Base-by-base conservation (phyloP, 805 yeast species). In the Metschnikowia henanensis region DNA sequence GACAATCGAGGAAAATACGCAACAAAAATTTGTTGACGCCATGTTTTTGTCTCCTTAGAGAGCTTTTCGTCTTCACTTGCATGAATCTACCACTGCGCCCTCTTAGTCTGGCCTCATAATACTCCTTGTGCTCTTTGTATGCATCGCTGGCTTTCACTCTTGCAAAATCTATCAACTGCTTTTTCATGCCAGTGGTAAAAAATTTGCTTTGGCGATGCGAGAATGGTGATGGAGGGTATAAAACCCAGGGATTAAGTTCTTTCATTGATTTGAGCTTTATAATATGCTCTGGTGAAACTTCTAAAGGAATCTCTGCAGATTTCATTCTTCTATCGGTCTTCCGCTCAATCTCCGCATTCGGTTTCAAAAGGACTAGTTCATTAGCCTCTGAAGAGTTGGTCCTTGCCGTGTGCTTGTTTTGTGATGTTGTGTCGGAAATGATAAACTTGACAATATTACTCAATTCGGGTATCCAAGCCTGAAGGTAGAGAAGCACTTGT, bases 381-480 rank as follows among this genome's bases (percentile, higher is more conserved):
- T 36, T 40, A 17, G 8, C 25, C 21, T 20, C 31, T n/a, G 16
- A 30, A n/a, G n/a, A n/a, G n/a, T n/a, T n/a, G n/a, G n/a, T n/a
- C n/a, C n/a, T n/a, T n/a, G n/a, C n/a, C n/a, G n/a, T n/a, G n/a
- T n/a, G n/a, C 12, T 23, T 23, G 26, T 9, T 23, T 23, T 23
- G 12, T 3, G 12, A 23, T 23, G 26, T 23, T 13, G 8, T 23
- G 5, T 4, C 4, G 12, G 26, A 23, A 4, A 13, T 23, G 12
- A 50, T 22, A 15, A 39, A 48, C 30, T 35, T 45, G 9, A 41
- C 18, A 18, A 50, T 31, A 12, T 34, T 45, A 8, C 32, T 52
- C n/a, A 67, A 49, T 38, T 68, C 72, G 6, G 71, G 68, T 43
- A 62, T 55, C 72, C 72, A 68, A 6, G 55, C 50, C 19, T 50